Evolutionary conservation across 768 basidiomycete species (phyloP).

Genomic region (Termitomyces sp.): DNA sequence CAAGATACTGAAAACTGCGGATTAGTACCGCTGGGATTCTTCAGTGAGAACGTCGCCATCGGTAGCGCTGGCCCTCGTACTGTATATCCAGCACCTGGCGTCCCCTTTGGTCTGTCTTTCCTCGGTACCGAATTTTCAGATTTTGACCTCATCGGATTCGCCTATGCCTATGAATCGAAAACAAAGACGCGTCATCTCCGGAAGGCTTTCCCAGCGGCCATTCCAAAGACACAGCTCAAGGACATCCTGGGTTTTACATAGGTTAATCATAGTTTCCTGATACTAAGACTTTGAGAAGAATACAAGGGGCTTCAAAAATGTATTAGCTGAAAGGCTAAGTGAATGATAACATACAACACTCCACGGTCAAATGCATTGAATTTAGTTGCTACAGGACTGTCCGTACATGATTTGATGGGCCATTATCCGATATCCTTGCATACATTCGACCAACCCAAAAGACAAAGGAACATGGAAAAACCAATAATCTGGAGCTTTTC

Average conservation of each 20-base stretch:
- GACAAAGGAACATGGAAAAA: too few relatives aligned
- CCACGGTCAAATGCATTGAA: too few relatives aligned
- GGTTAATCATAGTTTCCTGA: too few relatives aligned
- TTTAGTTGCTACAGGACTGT: too few relatives aligned
- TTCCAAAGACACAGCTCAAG: background rate
- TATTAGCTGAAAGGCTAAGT: too few relatives aligned
- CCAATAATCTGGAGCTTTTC: too few relatives aligned
- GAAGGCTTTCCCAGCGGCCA: background rate
- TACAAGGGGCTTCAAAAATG: too few relatives aligned
- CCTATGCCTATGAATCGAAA: conserved; percentile 60
- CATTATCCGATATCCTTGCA: too few relatives aligned
- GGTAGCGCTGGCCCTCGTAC: conserved; percentile 31
- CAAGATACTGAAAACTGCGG: background rate
- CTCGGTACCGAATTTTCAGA: conserved; percentile 59
- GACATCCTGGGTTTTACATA: background rate
- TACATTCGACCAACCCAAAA: too few relatives aligned
- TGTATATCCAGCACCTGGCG: conserved; percentile 46
- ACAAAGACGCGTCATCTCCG: conserved; percentile 33
- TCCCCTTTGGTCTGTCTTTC: conserved; percentile 60
- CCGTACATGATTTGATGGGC: too few relatives aligned
- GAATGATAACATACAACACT: too few relatives aligned
- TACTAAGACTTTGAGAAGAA: background rate
- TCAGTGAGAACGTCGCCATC: conserved; percentile 37
- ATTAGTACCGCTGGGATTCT: conserved; percentile 56
- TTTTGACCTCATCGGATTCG: conserved; percentile 48